A percentile compares a stretch with the other conserved stretches of the same genome.
These are phyloP conservation scores for Porcisia deanei DNA, from an alignment of 208 protist genomes.

Conservation along the genomic window DNA sequence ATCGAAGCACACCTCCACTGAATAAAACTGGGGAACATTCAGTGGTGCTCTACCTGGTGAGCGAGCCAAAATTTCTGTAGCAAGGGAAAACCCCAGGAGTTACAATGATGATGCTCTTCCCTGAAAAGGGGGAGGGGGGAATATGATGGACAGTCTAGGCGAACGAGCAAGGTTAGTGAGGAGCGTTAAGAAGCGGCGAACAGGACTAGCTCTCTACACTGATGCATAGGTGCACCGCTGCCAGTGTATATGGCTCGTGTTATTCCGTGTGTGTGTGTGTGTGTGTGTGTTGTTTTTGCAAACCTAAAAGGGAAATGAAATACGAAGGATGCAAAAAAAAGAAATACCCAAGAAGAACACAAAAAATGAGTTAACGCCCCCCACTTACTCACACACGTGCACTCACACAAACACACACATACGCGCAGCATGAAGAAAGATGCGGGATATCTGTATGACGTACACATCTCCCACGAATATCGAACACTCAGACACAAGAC, in stretches of 20 bases:
- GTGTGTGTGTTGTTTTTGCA: neutral
- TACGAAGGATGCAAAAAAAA: neutral
- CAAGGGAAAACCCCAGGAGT: no score
- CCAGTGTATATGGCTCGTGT: no score
- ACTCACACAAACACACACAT: neutral
- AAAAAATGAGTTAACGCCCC: neutral
- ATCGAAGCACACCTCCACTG: neutral
- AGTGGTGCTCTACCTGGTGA: neutral
- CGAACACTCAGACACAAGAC: constrained; percentile 7
- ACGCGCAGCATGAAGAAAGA: neutral
- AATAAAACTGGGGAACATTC: neutral
- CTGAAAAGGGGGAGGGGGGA: neutral
- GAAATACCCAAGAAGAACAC: neutral
- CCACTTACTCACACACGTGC: neutral
- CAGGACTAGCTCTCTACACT: neutral
- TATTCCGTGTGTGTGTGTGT: neutral
- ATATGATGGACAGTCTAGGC: neutral
- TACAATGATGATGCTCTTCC: neutral
- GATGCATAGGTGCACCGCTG: no score
- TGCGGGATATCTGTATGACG: neutral
- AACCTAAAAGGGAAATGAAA: constrained; percentile 11
- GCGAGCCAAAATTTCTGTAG: no score
- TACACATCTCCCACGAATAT: neutral
- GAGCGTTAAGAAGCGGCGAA: neutral
- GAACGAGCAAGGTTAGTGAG: neutral